Evolutionary conservation across 202 grass and related monocot genomes (phyloP).

Genomic region (Cymbopogon flexuosus): DNA sequence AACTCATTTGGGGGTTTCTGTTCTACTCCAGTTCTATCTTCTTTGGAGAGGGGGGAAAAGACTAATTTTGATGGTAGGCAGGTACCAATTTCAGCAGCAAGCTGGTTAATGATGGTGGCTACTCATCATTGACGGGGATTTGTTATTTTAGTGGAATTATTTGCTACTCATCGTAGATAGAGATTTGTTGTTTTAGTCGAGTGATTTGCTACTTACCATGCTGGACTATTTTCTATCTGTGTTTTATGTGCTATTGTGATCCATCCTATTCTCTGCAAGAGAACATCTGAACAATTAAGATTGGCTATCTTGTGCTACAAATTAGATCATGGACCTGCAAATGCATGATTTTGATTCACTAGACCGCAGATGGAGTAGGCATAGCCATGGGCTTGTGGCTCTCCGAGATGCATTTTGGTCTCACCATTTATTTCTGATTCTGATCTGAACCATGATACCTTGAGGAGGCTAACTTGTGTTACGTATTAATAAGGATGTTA

Average conservation of each 20-base stretch:
- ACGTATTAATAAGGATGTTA: neutral
- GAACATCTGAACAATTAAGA: neutral
- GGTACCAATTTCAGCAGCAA: neutral
- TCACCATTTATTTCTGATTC: neutral
- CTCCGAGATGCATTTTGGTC: neutral
- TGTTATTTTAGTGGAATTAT: too few relatives aligned
- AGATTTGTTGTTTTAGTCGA: neutral
- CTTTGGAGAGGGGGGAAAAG: neutral
- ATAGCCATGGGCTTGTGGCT: neutral
- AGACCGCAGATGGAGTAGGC: neutral
- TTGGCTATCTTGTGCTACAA: neutral
- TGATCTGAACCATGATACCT: neutral
- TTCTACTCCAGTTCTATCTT: neutral
- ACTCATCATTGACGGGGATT: too few relatives aligned
- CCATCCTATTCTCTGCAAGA: neutral
- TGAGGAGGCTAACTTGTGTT: neutral
- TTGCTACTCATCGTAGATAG: too few relatives aligned
- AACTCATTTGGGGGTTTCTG: neutral
- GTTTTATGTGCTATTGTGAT: neutral
- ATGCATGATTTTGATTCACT: neutral
- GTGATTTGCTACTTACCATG: neutral
- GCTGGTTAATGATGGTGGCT: too few relatives aligned
- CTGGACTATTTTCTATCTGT: neutral
- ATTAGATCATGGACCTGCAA: neutral
- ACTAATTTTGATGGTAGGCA: neutral